phyloP scores from a whole-genome alignment of 805 yeast species.

The Monosporozyma unispora region DNA sequence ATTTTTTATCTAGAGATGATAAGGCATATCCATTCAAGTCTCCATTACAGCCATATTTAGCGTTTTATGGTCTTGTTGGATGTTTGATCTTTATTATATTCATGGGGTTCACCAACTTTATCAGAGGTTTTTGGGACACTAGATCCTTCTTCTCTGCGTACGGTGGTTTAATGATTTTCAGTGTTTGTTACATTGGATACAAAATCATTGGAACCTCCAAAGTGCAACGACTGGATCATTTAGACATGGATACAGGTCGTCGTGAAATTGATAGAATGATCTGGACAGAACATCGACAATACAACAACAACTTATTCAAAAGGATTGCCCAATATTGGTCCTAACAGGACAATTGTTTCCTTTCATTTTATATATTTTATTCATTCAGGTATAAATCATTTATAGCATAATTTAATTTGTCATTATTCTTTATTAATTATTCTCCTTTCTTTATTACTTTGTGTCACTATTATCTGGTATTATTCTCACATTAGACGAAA shows the following conservation, averaged over 20 bases:
- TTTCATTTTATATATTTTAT: neutral
- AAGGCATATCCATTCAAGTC: conserved; percentile 59
- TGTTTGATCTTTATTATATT: conserved; percentile 41
- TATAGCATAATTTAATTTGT: neutral
- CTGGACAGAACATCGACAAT: conserved; percentile 65
- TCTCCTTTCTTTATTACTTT: neutral
- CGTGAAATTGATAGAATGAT: conserved; percentile 71
- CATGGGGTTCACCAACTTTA: conserved; percentile 56
- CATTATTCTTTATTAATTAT: neutral
- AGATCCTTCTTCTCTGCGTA: conserved; percentile 57
- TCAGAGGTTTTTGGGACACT: conserved; percentile 50
- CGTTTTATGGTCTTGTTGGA: conserved; percentile 52
- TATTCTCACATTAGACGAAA: neutral
- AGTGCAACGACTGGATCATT: conserved; percentile 57
- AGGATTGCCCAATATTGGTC: conserved; percentile 5
- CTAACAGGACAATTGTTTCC: neutral
- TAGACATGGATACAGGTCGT: conserved; percentile 78
- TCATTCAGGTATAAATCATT: neutral
- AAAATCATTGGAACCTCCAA: conserved; percentile 53
- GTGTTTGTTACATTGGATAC: conserved; percentile 43
- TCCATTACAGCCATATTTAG: conserved; percentile 61
- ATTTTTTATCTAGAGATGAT: conserved; percentile 54
- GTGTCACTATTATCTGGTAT: neutral
- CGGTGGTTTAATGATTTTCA: conserved; percentile 49
- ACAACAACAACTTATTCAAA: conserved; percentile 6